Evolutionary conservation across 2,329 filamentous ascomycete species (phyloP), one percentile per base, ranked within the genome.

Genomic region (Penicillium brevicompactum): DNA sequence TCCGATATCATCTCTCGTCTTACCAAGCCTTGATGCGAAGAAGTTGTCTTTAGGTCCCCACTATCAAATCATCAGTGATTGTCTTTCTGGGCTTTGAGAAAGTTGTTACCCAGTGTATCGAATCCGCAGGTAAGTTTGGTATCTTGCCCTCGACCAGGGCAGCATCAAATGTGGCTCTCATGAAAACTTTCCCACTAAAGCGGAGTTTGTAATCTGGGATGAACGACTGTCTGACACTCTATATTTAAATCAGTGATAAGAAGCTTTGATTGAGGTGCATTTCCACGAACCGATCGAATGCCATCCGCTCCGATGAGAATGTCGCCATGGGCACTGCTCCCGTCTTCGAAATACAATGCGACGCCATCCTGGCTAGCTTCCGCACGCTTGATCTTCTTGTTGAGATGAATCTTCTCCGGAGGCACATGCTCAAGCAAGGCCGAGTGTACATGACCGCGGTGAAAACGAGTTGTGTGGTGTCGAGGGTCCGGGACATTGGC

Each of bases 261-360:
- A 6, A 40, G 10, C n/a, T 3, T 11, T 4, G 10, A 5, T 2
- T 5, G 2, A 7, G 7, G 13, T 8, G 4, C 5, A 9, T 69
- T 11, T 74, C 70, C 13, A 22, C 81, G 74, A 2, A 73, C 69
- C 18, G 80, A 82, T 60, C 80, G 78, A 45, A 84, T 78, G 38
- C 82, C 82, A 64, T 84, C 82, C 0, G 80, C 78, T 1, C 80
- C 82, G 14, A 84, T 73, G 22, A 83, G 62, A 40, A 83, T 65
- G 58, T 84, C 80, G 0, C 78, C 79, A 0, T 67, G 63, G 0
- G 71, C 70, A 2, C 65, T 71, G 0, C 73, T 76, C 5, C 78
- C 80, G 60, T 84, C 82, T n/a, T 73, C 67, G 60, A 84, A 84
- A 24, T 62, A 62, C 1, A 83, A 53, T 14, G 54, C 64, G 0